Evolutionary conservation across 768 basidiomycete species (phyloP), one percentile per base, ranked within the genome.

Genomic region (Grammothele lineata): DNA sequence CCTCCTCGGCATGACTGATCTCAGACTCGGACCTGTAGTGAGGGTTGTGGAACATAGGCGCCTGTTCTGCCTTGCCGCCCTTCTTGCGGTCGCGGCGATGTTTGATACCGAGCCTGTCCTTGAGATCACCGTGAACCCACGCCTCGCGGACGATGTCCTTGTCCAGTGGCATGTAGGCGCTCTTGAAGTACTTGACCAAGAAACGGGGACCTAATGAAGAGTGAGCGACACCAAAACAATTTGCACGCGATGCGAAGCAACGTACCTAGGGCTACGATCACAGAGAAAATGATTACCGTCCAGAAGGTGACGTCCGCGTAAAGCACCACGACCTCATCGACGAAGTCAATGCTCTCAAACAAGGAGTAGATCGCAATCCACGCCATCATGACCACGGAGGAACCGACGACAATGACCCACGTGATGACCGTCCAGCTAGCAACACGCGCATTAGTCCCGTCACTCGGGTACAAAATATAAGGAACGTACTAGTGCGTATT

Each of bases 361-460:
- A 81, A 84, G 2, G 92, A 95, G 65, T 92, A 97, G 37, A 92
- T 71, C 5, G 84, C 79, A 46, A 94, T 83, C 92, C 92, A 96
- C n/a, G 85, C 53, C 55, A 89, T 63, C 83, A 92, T 85, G 47
- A 87, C 72, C n/a, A 89, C 57, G 1, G 84, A 84, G 6, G 90
- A 92, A 25, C 87, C 89, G 41, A 87, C 66, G 40, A 88, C 79
- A 17, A 85, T 80, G 41, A 87, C 69, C 87, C 88, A 94, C 11
- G 89, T 89, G 59, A 93, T 84, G 41, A 81, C 67, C 4, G 87
- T 89, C 85, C 89, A 92, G 57, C 89, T 85, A 27, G 4, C 14
- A 2, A 19, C 10, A 37, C n/a, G 36, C 44, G 4, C 5, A 23
- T 48, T 24, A 30, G 27, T 30, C 27, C 27, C 14, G 27, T 14